Conservation (phyloP, 352 stramenopile species). For the Phytopythium chamaehyphon region DNA sequence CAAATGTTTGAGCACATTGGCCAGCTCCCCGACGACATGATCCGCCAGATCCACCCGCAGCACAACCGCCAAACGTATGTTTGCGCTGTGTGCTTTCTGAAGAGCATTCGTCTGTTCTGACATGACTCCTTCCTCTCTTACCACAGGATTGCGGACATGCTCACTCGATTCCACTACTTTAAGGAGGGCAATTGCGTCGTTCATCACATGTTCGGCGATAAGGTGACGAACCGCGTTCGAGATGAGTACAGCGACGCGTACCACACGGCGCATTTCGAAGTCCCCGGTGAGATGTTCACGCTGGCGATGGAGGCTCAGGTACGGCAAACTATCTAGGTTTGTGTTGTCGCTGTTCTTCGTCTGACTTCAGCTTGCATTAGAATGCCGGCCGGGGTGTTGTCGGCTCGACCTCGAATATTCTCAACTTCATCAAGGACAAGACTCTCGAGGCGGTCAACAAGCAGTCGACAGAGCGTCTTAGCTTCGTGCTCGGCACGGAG, state of each 20-base stretch:
- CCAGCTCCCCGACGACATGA: slow-evolving; percentile 76
- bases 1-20: slow-evolving; percentile 89
- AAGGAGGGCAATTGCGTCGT: slow-evolving; percentile 97
- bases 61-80: slow-evolving; percentile 73
- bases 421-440: slow-evolving; percentile 97
- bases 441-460: slow-evolving; percentile 80
- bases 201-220: slow-evolving; percentile 97
- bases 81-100: not conserved
- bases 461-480: slow-evolving; percentile 68
- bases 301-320: slow-evolving; percentile 92
- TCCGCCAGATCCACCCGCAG: slow-evolving; percentile 76
- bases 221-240: slow-evolving; percentile 90
- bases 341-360: not conserved
- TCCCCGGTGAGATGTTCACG: slow-evolving; percentile 98
- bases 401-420: slow-evolving; percentile 96
- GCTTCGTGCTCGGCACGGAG: slow-evolving; percentile 96
- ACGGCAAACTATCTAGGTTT: not conserved
- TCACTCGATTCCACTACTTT: slow-evolving; percentile 92
- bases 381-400: slow-evolving; percentile 90
- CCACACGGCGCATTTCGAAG: slow-evolving; percentile 96
- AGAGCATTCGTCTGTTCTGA: not conserved
- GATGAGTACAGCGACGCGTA: slow-evolving; percentile 92
- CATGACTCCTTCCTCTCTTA: not conserved
- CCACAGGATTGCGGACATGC: slow-evolving; percentile 59
- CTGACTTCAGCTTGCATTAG: slow-evolving; percentile 17